Conservation (phyloP, 2,329 filamentous ascomycete species). For the Scorias spongiosa region DNA sequence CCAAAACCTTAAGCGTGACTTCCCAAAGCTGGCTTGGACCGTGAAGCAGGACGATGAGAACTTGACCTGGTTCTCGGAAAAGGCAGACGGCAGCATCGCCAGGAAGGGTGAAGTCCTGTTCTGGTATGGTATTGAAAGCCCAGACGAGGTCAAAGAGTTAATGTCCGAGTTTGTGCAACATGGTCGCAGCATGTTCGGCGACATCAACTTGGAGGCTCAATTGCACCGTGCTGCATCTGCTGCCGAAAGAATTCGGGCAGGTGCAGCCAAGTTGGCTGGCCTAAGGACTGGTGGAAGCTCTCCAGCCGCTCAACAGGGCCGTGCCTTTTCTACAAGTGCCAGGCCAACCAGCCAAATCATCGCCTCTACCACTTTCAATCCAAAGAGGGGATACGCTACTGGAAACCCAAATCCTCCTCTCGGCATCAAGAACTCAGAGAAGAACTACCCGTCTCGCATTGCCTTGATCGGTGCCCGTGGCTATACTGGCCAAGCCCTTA, state of each 20-base stretch:
- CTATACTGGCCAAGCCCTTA: slow-evolving; percentile 84
- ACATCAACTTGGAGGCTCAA: slow-evolving; percentile 76
- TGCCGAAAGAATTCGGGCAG: slow-evolving; percentile 44
- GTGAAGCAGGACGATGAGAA: slow-evolving; percentile 94
- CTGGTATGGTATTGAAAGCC: slow-evolving; percentile 81
- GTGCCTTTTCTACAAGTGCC: slow-evolving; percentile 50
- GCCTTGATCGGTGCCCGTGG: slow-evolving; percentile 84
- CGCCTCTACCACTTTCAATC: slow-evolving; percentile 5
- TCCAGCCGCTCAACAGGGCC: slow-evolving; percentile 39
- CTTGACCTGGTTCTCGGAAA: slow-evolving; percentile 95
- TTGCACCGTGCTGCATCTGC: slow-evolving; percentile 63
- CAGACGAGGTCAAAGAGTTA: slow-evolving; percentile 65
- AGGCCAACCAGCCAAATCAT: slow-evolving; percentile 10
- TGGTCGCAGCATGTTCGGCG: slow-evolving; percentile 73
- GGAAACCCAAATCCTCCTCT: slow-evolving; percentile 85
- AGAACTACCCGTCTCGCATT: slow-evolving; percentile 61
- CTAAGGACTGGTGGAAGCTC: slow-evolving; percentile 6
- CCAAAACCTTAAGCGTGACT: slow-evolving; percentile 82
- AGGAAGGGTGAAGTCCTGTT: slow-evolving; percentile 73
- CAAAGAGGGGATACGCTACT: slow-evolving; percentile 34
- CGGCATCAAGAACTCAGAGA: slow-evolving; percentile 75
- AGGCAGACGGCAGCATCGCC: slow-evolving; percentile 82
- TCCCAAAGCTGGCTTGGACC: slow-evolving; percentile 86
- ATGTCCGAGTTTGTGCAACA: slow-evolving; percentile 75
- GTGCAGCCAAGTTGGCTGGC: slow-evolving; percentile 26